Evolutionary conservation across 257 asterid species (phyloP).

Genomic region (Solanum pennellii): DNA sequence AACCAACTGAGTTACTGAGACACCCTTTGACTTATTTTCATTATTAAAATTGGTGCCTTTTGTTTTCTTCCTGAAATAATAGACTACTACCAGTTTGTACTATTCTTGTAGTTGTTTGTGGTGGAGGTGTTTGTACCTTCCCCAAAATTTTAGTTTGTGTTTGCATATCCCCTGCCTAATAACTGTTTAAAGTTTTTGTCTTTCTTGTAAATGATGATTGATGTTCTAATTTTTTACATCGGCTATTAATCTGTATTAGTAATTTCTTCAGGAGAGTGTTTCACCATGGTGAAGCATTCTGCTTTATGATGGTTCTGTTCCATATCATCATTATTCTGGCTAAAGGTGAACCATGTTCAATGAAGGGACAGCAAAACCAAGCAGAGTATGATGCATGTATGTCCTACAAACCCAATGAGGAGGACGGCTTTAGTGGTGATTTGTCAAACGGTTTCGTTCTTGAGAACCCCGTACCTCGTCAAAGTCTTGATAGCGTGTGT

Average conservation of each 20-base stretch:
- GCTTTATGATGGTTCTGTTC: slow-evolving; percentile 11
- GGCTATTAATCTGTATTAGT: neutral
- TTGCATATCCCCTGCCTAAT: neutral
- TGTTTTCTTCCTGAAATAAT: neutral
- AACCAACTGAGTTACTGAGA: neutral
- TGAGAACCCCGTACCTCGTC: slow-evolving; percentile 9
- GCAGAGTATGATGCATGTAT: slow-evolving; percentile 27
- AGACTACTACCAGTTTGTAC: neutral
- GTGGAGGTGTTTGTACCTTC: neutral
- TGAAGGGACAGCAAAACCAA: slow-evolving; percentile 15
- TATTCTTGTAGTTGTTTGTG: neutral
- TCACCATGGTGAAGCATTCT: slow-evolving; percentile 6
- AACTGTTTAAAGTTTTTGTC: neutral
- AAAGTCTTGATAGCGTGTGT: slow-evolving; percentile 24
- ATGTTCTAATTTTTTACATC: neutral
- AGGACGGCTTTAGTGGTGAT: slow-evolving; percentile 16
- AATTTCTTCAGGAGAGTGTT: slow-evolving; percentile 12
- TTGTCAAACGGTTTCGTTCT: slow-evolving; percentile 12
- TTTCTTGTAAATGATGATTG: neutral
- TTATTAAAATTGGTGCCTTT: neutral
- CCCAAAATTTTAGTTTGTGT: neutral
- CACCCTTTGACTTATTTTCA: neutral
- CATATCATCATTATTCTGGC: slow-evolving; percentile 5
- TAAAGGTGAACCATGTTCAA: slow-evolving; percentile 17
- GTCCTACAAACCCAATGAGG: slow-evolving; percentile 10